Conservation (phyloP, 2,329 filamentous ascomycete genomes). For the Trichoderma pleuroti region DNA sequence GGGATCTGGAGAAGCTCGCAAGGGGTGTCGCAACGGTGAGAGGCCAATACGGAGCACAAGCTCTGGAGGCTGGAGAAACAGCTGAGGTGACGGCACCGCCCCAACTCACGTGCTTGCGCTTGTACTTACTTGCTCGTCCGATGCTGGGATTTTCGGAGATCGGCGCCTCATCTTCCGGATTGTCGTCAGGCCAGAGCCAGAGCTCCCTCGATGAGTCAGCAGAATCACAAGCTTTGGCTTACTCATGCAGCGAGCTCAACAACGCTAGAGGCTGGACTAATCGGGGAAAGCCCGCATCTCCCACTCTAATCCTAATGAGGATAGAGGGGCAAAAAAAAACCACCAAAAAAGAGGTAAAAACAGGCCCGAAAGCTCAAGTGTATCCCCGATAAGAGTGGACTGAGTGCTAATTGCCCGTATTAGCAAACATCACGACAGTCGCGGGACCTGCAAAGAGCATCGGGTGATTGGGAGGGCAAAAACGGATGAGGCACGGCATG, state of each 20-base stretch:
- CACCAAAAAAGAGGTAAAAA: neutral
- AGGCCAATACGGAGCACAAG: constrained; percentile 7
- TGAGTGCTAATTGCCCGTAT: constrained; percentile 1
- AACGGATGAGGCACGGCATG: neutral
- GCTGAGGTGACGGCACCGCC: constrained; percentile 17
- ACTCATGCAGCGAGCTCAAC: neutral
- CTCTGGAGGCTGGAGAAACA: constrained; percentile 16
- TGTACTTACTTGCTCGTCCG: neutral
- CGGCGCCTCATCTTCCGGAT: neutral
- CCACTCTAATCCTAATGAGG: constrained; percentile 6
- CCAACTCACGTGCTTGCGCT: constrained; percentile 5
- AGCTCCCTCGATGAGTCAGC: constrained; percentile 3
- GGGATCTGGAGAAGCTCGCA: constrained; percentile 1
- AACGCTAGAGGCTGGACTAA: neutral
- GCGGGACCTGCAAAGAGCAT: neutral
- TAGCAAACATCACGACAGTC: neutral
- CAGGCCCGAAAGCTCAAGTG: neutral
- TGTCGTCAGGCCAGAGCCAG: too few relatives aligned
- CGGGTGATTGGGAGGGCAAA: neutral
- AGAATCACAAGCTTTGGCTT: neutral
- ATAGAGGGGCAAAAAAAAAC: constrained; percentile 1
- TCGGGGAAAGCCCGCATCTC: neutral
- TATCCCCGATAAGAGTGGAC: constrained; percentile 11
- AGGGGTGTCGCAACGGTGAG: constrained; percentile 18
- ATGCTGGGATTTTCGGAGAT: constrained; percentile 3